A percentile compares a stretch with the other conserved stretches of the same genome.
These are phyloP conservation scores for Aspergillus bridgeri DNA, from an alignment of 495 filamentous ascomycete genomes.

Conservation along the genomic window DNA sequence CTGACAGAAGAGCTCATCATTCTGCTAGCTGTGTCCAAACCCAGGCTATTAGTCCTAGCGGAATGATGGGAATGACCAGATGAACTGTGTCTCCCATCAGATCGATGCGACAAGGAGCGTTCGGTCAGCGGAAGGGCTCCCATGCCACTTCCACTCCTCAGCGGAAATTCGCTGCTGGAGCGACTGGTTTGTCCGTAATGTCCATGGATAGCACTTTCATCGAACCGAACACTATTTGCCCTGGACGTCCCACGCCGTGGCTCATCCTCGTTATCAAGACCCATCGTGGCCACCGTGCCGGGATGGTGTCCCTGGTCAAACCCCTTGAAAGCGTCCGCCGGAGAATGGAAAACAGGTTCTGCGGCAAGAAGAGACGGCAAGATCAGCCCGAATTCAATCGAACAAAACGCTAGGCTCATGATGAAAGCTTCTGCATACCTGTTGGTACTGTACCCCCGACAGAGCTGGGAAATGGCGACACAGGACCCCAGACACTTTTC, in stretches of 20 bases:
- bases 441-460: conserved; percentile 67
- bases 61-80: conserved; percentile 80
- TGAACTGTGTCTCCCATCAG: conserved; percentile 92
- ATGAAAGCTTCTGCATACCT: conserved; percentile 46
- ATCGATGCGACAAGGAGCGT: conserved; percentile 88
- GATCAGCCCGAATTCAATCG: conserved; percentile 4
- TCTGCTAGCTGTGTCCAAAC: conserved; percentile 66
- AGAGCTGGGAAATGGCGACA: conserved; percentile 76
- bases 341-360: conserved; percentile 73
- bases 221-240: conserved; percentile 98
- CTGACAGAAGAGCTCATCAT: conserved; percentile 58
- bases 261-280: conserved; percentile 84
- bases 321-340: conserved; percentile 73
- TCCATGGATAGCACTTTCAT: conserved; percentile 90
- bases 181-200: conserved; percentile 81
- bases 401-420: conserved; percentile 1
- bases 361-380: conserved; percentile 9
- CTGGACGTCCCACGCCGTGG: conserved; percentile 87
- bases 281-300: conserved; percentile 65
- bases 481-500: conserved; percentile 78
- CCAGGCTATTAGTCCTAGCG: conserved; percentile 78
- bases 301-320: conserved; percentile 79
- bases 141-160: conserved; percentile 75
- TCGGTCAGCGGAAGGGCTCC: conserved; percentile 83
- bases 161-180: conserved; percentile 73